Evolutionary conservation across 2,329 filamentous ascomycete species (phyloP), one percentile per base, ranked within the genome.

Genomic region (Penicillium sp.): DNA sequence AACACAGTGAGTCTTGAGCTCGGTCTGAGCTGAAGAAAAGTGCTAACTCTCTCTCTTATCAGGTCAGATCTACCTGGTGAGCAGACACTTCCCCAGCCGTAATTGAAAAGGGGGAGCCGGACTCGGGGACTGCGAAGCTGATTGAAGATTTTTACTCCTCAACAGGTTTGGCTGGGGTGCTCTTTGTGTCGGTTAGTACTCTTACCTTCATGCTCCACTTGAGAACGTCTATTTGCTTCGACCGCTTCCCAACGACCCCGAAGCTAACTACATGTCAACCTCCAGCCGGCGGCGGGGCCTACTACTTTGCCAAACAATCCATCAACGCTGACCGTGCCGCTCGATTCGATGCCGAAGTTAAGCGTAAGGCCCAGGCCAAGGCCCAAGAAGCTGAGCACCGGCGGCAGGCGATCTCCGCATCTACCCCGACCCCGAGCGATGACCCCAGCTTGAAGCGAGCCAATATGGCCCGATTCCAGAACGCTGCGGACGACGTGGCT

Each of bases 241-340:
- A 23, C 9, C 15, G 18, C 33, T 20, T 20, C 18, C 10, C 33
- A 20, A 10, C 15, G 15, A 10, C 15, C 33, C 8, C 18, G 6
- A 37, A 37, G n/a, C 38, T 27, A 27, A 27, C 24, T 10, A 40
- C 20, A 27, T 15, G 8, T 25, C n/a, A 40, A n/a, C 38, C 35
- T 43, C 41, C 66, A 90, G 89, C 91, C 59, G 93, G 92, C 66
- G 93, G 83, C 58, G 88, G 86, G 56, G 90, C 92, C 64, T 98
- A 97, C 78, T 90, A 88, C 77, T 95, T 96, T 69, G 93, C 93
- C 57, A 98, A 98, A 79, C 81, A 83, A 66, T 86, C 85, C 70
- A 95, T 98, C 80, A 95, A 96, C 68, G 88, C 88, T 60, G 90
- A 96, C 72, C 88, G 92, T 57, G 79, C 81, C 53, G 76, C 82